Conservation (phyloP, 768 basidiomycete species). For the Coprinopsis marcescibilis region DNA sequence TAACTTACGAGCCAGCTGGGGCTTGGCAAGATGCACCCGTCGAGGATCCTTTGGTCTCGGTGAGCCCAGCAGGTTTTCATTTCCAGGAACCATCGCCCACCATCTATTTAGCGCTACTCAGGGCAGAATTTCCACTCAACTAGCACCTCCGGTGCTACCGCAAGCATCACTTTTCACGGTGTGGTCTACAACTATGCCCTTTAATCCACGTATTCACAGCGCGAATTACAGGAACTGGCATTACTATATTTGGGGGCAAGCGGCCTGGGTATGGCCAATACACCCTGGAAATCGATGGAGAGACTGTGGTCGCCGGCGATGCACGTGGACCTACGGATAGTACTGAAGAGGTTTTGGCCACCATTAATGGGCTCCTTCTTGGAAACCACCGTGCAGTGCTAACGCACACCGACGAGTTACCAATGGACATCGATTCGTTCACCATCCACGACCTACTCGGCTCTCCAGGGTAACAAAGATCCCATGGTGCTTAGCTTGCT, state of each 20-base stretch:
- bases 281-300: constrained; percentile 39
- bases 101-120: constrained; percentile 33
- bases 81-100: background rate
- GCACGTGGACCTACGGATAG: constrained; percentile 24
- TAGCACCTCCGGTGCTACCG: constrained; percentile 39
- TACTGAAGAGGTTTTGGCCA: constrained; percentile 37
- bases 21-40: constrained; percentile 44
- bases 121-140: constrained; percentile 40
- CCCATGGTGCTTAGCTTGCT: no score
- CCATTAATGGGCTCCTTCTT: constrained; percentile 33
- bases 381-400: constrained; percentile 44
- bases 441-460: constrained; percentile 37
- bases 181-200: constrained; percentile 1
- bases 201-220: background rate
- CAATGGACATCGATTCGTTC: constrained; percentile 48
- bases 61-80: constrained; percentile 16
- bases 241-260: constrained; percentile 44
- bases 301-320: constrained; percentile 25
- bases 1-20: constrained; percentile 42
- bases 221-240: constrained; percentile 38
- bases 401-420: constrained; percentile 35
- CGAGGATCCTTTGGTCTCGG: constrained; percentile 33
- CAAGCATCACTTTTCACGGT: constrained; percentile 48
- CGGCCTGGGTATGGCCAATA: constrained; percentile 43
- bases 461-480: constrained; percentile 30